Percentiles rank a stretch among this genome's conserved stretches.
Evolutionary conservation across 2,329 filamentous ascomycete genomes (phyloP).

Genomic region (Pleoardoris graminearum): DNA sequence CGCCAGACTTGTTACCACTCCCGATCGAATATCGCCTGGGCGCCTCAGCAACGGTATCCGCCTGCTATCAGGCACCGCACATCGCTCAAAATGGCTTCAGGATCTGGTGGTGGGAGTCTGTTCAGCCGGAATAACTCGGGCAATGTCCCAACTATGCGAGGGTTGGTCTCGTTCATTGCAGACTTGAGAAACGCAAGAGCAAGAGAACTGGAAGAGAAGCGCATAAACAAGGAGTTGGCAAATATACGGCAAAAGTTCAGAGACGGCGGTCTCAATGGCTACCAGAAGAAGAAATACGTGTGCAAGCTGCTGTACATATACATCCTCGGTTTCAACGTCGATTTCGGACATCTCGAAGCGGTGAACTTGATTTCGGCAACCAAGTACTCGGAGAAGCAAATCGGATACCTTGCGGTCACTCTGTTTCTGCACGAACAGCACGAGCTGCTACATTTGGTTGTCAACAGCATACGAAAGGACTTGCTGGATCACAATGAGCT

Average conservation of each 20-base stretch:
- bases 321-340: conserved; percentile 97
- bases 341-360: conserved; percentile 97
- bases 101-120: conserved; percentile 42
- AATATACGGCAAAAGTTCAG: conserved; percentile 99
- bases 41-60: conserved; percentile 36
- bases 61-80: conserved; percentile 33
- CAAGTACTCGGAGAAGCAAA: conserved; percentile 99
- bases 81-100: conserved; percentile 44
- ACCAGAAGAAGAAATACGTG: conserved; percentile 99
- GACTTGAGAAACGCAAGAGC: conserved; percentile 94
- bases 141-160: conserved; percentile 49
- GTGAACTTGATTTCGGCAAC: conserved; percentile 95
- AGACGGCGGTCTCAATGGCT: conserved; percentile 89
- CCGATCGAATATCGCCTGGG: conserved; percentile 33
- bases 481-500: conserved; percentile 93
- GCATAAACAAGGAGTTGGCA: conserved; percentile 98
- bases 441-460: conserved; percentile 91
- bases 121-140: conserved; percentile 49
- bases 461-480: conserved; percentile 98
- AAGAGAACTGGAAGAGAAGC: conserved; percentile 94
- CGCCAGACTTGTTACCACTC: conserved; percentile 10
- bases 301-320: conserved; percentile 99
- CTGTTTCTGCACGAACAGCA: conserved; percentile 97
- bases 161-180: conserved; percentile 96
- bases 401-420: conserved; percentile 96